phyloP scores from a whole-genome alignment of 139 green algal genomes.

The Coelastrella sp. region DNA sequence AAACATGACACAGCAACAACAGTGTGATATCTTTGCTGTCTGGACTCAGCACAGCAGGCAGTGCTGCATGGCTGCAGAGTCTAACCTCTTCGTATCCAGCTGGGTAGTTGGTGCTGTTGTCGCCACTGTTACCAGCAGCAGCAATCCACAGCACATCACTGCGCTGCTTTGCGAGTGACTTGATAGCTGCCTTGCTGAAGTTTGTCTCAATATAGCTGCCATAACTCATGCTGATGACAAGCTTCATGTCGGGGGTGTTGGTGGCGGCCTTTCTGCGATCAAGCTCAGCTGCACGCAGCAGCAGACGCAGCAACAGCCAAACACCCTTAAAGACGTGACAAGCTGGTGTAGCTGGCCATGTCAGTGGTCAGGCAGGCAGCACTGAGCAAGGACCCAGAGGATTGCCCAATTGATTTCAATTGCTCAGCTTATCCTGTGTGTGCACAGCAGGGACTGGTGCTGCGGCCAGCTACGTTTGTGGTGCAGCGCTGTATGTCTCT shows the following conservation, averaged over 20 bases:
- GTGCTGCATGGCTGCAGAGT: not conserved
- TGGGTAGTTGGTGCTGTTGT: too few species aligned
- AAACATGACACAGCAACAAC: too few species aligned
- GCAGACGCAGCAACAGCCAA: not conserved
- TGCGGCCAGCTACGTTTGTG: not conserved
- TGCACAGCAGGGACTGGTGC: not conserved
- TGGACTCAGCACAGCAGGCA: too few species aligned
- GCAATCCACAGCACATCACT: not conserved
- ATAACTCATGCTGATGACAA: constrained; percentile 1
- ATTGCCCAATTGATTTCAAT: too few species aligned
- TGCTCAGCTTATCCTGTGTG: not conserved
- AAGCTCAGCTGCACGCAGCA: not conserved
- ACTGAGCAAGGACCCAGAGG: too few species aligned
- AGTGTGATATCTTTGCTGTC: too few species aligned
- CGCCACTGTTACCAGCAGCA: too few species aligned
- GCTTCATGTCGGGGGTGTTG: not conserved
- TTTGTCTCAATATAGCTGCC: not conserved
- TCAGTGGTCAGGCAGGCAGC: too few species aligned
- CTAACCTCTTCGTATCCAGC: constrained; percentile 11
- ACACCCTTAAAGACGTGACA: too few species aligned
- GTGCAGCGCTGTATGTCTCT: not conserved
- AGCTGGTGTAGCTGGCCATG: too few species aligned
- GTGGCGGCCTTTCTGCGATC: not conserved
- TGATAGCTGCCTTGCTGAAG: not conserved
- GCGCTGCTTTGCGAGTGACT: not conserved